A percentile compares a stretch with the other conserved stretches of the same genome.
Evolutionary conservation across 257 asterid genomes (phyloP).

Genomic region (Dorcoceras hygrometricum): DNA sequence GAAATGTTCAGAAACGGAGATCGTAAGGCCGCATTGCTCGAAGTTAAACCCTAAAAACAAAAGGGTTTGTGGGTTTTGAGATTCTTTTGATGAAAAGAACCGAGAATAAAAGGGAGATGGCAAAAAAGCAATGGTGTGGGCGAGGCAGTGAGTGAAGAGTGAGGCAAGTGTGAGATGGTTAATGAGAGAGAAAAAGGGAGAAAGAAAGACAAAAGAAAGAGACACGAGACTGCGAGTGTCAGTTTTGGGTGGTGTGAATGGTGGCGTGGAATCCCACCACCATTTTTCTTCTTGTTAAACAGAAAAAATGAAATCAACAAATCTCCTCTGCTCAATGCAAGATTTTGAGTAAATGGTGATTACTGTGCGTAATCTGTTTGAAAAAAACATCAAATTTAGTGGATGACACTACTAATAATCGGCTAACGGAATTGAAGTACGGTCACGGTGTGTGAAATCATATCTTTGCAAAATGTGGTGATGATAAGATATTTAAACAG

Average conservation of each 20-base stretch:
- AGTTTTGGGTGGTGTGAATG: background rate
- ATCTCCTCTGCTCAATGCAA: background rate
- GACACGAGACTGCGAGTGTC: slow-evolving; percentile 21
- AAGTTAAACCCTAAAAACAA: slow-evolving; percentile 36
- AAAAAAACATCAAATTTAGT: background rate
- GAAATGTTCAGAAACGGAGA: slow-evolving; percentile 27
- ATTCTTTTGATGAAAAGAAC: slow-evolving; percentile 39
- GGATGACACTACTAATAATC: background rate
- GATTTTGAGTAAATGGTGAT: background rate
- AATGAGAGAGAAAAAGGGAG: slow-evolving; percentile 26
- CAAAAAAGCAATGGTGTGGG: slow-evolving; percentile 40
- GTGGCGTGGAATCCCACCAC: background rate
- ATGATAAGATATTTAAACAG: background rate
- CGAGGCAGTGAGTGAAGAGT: slow-evolving; percentile 28
- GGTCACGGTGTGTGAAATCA: background rate
- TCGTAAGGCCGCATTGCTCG: slow-evolving; percentile 37
- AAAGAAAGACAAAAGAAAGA: slow-evolving; percentile 25
- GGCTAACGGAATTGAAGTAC: background rate
- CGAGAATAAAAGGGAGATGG: slow-evolving; percentile 19
- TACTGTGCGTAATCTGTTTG: background rate
- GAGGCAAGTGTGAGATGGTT: slow-evolving; percentile 17
- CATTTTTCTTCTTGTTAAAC: too few relatives aligned
- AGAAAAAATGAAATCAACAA: background rate
- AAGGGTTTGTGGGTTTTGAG: slow-evolving; percentile 37
- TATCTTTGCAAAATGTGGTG: background rate